Percentiles rank a stretch among this genome's conserved stretches.
phyloP scores from a whole-genome alignment of 108 stramenopile genomes.

The Schizochytrium sp. region DNA sequence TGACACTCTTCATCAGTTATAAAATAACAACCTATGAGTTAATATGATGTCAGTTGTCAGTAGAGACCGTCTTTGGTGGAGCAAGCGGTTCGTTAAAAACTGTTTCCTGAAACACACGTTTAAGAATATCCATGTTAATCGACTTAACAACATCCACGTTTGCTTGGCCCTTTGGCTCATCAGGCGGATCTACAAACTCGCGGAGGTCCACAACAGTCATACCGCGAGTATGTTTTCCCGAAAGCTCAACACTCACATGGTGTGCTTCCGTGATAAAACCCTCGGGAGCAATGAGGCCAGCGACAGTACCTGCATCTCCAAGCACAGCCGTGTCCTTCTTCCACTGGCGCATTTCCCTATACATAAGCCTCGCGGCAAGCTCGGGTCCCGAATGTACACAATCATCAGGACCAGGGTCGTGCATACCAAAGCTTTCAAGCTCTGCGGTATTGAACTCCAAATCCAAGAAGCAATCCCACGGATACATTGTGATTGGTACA shows the following conservation, averaged over 20 bases:
- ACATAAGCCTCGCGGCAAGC: conserved; percentile 43
- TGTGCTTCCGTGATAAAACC: not conserved
- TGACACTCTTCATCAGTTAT: too few species aligned
- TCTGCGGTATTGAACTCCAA: not conserved
- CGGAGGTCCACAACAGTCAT: conserved; percentile 52
- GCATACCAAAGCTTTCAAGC: not conserved
- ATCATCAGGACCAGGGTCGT: not conserved
- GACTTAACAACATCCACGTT: conserved; percentile 42
- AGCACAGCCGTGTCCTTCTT: conserved; percentile 54
- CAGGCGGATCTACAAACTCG: conserved; percentile 54
- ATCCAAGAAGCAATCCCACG: conserved; percentile 37
- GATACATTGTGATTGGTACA: conserved; percentile 54
- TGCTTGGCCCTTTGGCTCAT: not conserved
- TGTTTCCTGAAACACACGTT: conserved; percentile 18
- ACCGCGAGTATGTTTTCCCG: conserved; percentile 12
- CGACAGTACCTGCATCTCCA: conserved; percentile 54
- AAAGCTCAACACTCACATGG: conserved; percentile 47
- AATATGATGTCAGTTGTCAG: too few species aligned
- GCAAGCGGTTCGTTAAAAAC: not conserved
- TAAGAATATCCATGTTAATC: not conserved
- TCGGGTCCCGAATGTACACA: not conserved
- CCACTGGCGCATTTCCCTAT: conserved; percentile 31
- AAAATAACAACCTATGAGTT: too few species aligned
- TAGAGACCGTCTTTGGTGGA: too few species aligned
- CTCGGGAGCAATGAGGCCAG: not conserved